Evolutionary conservation across 179 eudicot species (phyloP).

Genomic region (Spergularia azorica): DNA sequence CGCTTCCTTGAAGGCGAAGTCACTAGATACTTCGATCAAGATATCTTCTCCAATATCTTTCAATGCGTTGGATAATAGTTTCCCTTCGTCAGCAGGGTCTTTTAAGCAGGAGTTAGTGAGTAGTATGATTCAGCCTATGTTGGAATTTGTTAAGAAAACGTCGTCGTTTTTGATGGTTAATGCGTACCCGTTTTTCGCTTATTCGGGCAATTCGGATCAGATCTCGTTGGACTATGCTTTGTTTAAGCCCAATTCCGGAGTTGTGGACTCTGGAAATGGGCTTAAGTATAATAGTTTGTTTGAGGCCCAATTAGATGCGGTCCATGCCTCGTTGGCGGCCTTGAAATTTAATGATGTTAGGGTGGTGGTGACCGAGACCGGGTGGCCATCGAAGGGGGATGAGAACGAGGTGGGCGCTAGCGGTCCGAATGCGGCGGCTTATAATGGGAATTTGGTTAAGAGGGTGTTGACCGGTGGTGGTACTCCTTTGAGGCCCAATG

Average conservation of each 20-base stretch:
- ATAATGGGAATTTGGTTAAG: slow-evolving; percentile 71
- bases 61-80: slow-evolving; percentile 48
- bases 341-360: slow-evolving; percentile 45
- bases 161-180: slow-evolving; percentile 76
- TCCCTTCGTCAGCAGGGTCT: slow-evolving; percentile 78
- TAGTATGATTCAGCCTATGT: slow-evolving; percentile 69
- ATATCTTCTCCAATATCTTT: slow-evolving; percentile 71
- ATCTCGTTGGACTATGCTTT: slow-evolving; percentile 78
- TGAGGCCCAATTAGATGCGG: slow-evolving; percentile 91
- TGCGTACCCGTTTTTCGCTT: slow-evolving; percentile 85
- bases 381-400: slow-evolving; percentile 88
- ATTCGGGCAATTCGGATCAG: slow-evolving; percentile 51
- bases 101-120: slow-evolving; percentile 62
- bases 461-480: slow-evolving; percentile 66
- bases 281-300: slow-evolving; percentile 52
- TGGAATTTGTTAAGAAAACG: slow-evolving; percentile 49
- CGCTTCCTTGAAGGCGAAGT: slow-evolving; percentile 37
- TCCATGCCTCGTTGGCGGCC: slow-evolving; percentile 56
- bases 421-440: slow-evolving; percentile 60
- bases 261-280: slow-evolving; percentile 59
- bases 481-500: slow-evolving; percentile 69
- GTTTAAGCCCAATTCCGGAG: slow-evolving; percentile 46
- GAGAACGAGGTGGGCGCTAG: slow-evolving; percentile 59
- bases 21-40: slow-evolving; percentile 36
- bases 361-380: slow-evolving; percentile 77